phyloP scores from a whole-genome alignment of 768 basidiomycete species.

The Suillus spraguei region DNA sequence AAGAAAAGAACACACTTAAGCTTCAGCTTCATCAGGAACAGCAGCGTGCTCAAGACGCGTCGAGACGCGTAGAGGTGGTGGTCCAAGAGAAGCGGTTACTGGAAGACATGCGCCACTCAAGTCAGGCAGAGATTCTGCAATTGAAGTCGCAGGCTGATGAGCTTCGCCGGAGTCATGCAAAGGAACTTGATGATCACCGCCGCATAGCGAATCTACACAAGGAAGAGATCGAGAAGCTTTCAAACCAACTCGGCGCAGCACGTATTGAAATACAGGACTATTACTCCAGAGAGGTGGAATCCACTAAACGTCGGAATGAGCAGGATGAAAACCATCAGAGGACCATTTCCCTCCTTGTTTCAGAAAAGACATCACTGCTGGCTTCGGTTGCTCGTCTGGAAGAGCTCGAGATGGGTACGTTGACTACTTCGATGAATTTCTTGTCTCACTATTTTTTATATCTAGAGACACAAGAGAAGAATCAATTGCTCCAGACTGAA shows the following conservation, averaged over 20 bases:
- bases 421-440: conserved; percentile 8
- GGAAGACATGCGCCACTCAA: conserved; percentile 17
- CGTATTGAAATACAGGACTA: conserved; percentile 23
- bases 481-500: conserved; percentile 45
- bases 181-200: conserved; percentile 5
- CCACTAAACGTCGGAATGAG: conserved; percentile 27
- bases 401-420: conserved; percentile 61
- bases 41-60: conserved; percentile 9
- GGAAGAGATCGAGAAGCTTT: conserved; percentile 16
- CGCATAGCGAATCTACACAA: neutral
- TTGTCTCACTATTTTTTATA: neutral
- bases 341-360: conserved; percentile 76
- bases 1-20: conserved; percentile 26
- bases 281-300: conserved; percentile 15
- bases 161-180: conserved; percentile 13
- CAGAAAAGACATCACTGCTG: conserved; percentile 65
- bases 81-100: conserved; percentile 28
- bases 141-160: conserved; percentile 19
- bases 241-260: conserved; percentile 19
- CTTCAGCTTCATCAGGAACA: conserved; percentile 23
- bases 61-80: conserved; percentile 17
- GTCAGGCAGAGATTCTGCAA: conserved; percentile 20
- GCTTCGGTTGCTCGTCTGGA: conserved; percentile 61
- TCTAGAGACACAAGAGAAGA: conserved; percentile 48
- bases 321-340: conserved; percentile 62